Percentiles rank a stretch among this genome's conserved stretches.
Conservation (phyloP, 768 basidiomycete species). For the Dendrothele bispora region DNA sequence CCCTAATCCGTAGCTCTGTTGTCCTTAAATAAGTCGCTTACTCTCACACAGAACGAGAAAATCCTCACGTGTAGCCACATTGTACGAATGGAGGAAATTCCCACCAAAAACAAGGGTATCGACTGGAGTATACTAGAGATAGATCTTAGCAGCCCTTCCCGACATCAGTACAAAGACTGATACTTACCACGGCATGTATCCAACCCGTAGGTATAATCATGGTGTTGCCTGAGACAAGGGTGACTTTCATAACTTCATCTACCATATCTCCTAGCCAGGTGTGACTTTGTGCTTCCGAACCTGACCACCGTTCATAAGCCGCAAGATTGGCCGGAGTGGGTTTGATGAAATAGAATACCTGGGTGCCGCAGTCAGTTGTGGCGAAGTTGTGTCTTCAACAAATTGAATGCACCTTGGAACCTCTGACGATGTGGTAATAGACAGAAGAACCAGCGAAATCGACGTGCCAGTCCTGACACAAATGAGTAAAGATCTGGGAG, state of each 20-base stretch:
- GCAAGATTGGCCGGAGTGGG: slow-evolving; percentile 84
- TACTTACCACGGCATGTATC: slow-evolving; percentile 93
- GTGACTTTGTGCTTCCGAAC: slow-evolving; percentile 83
- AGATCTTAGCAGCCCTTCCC: slow-evolving; percentile 1
- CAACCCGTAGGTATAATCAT: slow-evolving; percentile 97
- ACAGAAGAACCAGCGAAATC: slow-evolving; percentile 98
- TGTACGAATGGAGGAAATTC: slow-evolving; percentile 94
- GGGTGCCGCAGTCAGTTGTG: slow-evolving; percentile 7
- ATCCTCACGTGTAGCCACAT: slow-evolving; percentile 77
- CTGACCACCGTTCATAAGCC: slow-evolving; percentile 93
- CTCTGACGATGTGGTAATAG: slow-evolving; percentile 92
- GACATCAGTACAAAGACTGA: neutral
- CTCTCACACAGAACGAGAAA: neutral
- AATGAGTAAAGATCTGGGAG: neutral
- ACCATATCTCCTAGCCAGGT: slow-evolving; percentile 93
- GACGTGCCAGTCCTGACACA: slow-evolving; percentile 91
- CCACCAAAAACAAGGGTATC: slow-evolving; percentile 97
- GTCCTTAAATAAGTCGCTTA: slow-evolving; percentile 1
- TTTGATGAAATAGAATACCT: slow-evolving; percentile 95
- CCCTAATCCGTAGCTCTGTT: slow-evolving; percentile 81
- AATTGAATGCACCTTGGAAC: slow-evolving; percentile 63
- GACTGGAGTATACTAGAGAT: slow-evolving; percentile 75
- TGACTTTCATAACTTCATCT: slow-evolving; percentile 87
- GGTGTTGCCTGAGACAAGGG: slow-evolving; percentile 74
- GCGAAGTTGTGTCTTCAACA: slow-evolving; percentile 3